Base-by-base conservation (phyloP, 2,329 filamentous ascomycete genomes). In the Zasmidium cellare region DNA sequence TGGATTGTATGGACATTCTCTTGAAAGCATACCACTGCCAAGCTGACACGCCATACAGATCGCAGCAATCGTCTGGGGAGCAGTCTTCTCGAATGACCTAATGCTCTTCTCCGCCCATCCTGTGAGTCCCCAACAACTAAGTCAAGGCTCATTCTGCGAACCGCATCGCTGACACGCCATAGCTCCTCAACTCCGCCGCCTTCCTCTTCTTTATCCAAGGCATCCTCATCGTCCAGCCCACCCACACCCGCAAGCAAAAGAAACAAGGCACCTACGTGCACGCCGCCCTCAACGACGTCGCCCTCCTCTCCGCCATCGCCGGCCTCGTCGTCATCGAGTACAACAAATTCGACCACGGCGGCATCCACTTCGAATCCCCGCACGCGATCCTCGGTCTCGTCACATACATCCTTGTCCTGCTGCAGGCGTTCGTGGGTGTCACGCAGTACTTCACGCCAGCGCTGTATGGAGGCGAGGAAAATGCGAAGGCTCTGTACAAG, bases 51-150 rank as follows among this genome's bases (percentile, higher is more conserved):
- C 22, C 48, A 23, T 59, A 35, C 61, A 85, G 82, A 84, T 97
- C 61, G 79, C 86, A 50, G 84, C 85, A 35, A 84, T 93, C 56
- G 81, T 96, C 64, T 96, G 91, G 91, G 84, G 85, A 47, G 84
- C 84, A 56, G 84, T 97, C 63, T 85, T 96, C 71, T 83, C 85
- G 45, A 80, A 82, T 46, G 73, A 87, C 25, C 71, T 96, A 61
- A 89, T 90, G 41, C 85, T 96, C 67, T 96, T 97, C 82, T 92
- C 91, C 18, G 86, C 88, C 9, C 93, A 97, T 74, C 93, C 93
- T 7, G 86, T 97, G 71, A 84, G 76, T 81, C 79, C 11, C 18
- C 19, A 19, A 44, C 51, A 7, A 18, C 16, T 31, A 51, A n/a
- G 50, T 25, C 3, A 24, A 11, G 25, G 25, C 5, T 28, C 14